phyloP scores from a whole-genome alignment of 2,329 filamentous ascomycete genomes.

The Pseudopyricularia cyperi region DNA sequence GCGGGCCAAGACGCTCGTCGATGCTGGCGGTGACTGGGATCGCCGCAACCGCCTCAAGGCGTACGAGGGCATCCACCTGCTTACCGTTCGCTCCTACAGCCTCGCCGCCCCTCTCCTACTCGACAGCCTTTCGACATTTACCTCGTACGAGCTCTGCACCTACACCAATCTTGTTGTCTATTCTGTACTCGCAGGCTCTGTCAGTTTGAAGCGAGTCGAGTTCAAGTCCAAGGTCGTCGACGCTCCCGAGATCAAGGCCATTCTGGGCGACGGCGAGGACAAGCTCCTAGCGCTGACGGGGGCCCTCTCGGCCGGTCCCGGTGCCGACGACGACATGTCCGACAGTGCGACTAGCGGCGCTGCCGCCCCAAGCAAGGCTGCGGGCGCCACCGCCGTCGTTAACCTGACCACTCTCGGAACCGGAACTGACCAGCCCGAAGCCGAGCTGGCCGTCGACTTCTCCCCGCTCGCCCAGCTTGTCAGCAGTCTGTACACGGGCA shows the following conservation, averaged over 20 bases:
- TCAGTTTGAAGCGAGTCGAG: slow-evolving; percentile 90
- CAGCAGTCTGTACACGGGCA: slow-evolving; percentile 80
- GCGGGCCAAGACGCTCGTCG: slow-evolving; percentile 77
- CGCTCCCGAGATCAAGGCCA: slow-evolving; percentile 94
- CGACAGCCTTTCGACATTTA: slow-evolving; percentile 95
- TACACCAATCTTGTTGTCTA: slow-evolving; percentile 94
- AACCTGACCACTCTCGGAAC: slow-evolving; percentile 78
- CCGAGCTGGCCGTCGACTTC: slow-evolving; percentile 79
- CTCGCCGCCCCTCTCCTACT: slow-evolving; percentile 84
- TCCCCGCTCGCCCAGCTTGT: slow-evolving; percentile 77
- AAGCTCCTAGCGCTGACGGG: slow-evolving; percentile 74
- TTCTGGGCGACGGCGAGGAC: slow-evolving; percentile 80
- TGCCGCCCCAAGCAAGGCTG: slow-evolving; percentile 13
- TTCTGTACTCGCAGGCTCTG: slow-evolving; percentile 84
- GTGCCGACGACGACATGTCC: slow-evolving; percentile 66
- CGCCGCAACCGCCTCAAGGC: slow-evolving; percentile 96
- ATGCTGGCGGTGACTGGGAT: slow-evolving; percentile 96
- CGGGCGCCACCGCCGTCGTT: slow-evolving; percentile 53
- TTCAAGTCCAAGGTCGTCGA: slow-evolving; percentile 99
- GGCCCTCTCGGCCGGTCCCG: slow-evolving; percentile 67
- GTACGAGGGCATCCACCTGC: slow-evolving; percentile 86
- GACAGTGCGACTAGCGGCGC: slow-evolving; percentile 32
- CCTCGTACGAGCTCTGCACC: slow-evolving; percentile 94
- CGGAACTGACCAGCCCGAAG: slow-evolving; percentile 57
- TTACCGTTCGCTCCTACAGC: slow-evolving; percentile 85